Percentiles rank a stretch among this genome's conserved stretches.
These are phyloP conservation scores for Exophiala xenobiotica DNA, from an alignment of 2,329 filamentous ascomycete species.

Conservation along the genomic window DNA sequence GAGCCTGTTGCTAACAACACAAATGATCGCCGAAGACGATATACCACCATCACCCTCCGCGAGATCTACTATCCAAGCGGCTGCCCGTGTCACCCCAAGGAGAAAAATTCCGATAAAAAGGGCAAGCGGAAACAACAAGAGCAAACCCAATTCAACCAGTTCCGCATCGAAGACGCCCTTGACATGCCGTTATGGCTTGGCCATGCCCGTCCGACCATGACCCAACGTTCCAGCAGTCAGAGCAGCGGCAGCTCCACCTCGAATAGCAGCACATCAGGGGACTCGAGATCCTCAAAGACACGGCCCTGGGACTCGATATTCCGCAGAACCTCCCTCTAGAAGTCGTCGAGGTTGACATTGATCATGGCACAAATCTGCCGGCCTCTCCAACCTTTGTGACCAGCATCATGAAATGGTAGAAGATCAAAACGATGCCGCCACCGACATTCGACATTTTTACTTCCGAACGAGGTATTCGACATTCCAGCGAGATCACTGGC, in stretches of 20 bases:
- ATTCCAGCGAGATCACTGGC: constrained; percentile 2
- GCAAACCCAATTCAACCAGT: neutral
- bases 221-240: constrained; percentile 20
- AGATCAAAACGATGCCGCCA: constrained; percentile 15
- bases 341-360: constrained; percentile 12
- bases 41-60: constrained; percentile 30
- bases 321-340: constrained; percentile 26
- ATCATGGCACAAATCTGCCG: too few relatives aligned
- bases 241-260: constrained; percentile 18
- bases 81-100: constrained; percentile 28
- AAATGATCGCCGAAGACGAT: constrained; percentile 23
- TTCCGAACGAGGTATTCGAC: neutral
- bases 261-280: constrained; percentile 15
- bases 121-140: constrained; percentile 19
- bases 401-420: constrained; percentile 25
- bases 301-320: constrained; percentile 27
- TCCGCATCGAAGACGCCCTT: constrained; percentile 11
- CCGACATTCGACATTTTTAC: constrained; percentile 17
- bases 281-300: constrained; percentile 27
- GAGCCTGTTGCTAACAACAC: constrained; percentile 16
- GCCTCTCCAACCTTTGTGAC: constrained; percentile 11
- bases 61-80: constrained; percentile 28
- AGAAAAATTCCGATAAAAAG: constrained; percentile 17
- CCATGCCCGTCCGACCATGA: constrained; percentile 20
- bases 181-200: constrained; percentile 21